A percentile compares a stretch with the other conserved stretches of the same genome.
Conservation (phyloP, 2,329 filamentous ascomycete species). For the Thermothelomyces thermophilus region DNA sequence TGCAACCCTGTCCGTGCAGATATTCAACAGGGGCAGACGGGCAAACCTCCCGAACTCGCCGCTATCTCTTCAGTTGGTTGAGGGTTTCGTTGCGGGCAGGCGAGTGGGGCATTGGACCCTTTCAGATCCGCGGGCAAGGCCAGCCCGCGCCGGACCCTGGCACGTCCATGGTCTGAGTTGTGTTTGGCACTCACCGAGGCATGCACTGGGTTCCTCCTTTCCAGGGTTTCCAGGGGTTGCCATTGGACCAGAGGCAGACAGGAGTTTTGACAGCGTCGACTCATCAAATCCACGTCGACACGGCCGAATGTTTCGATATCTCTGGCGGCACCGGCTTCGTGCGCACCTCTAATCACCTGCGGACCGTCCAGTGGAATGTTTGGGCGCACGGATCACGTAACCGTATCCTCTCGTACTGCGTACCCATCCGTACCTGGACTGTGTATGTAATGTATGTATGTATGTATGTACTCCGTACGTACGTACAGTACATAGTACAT, state of each 20-base stretch:
- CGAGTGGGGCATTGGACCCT: not conserved
- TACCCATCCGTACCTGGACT: too few species aligned
- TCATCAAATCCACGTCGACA: not conserved
- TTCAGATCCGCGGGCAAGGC: not conserved
- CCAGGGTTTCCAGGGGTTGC: too few species aligned
- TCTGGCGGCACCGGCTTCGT: too few species aligned
- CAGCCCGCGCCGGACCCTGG: not conserved
- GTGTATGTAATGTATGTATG: too few species aligned
- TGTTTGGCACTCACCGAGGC: not conserved
- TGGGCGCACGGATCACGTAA: conserved; percentile 2
- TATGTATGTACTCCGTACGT: too few species aligned
- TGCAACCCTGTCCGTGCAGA: not conserved
- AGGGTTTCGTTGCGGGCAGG: not conserved
- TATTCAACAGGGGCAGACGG: not conserved
- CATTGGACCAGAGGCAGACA: not conserved
- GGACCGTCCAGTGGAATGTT: conserved; percentile 5
- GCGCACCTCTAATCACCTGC: too few species aligned
- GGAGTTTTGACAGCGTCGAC: too few species aligned
- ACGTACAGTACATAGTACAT: too few species aligned
- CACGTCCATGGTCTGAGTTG: too few species aligned
- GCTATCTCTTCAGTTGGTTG: not conserved
- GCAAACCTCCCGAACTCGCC: conserved; percentile 7
- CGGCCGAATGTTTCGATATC: conserved; percentile 13
- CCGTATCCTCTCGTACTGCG: too few species aligned
- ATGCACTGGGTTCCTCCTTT: too few species aligned